Conservation (phyloP, 352 stramenopile genomes). For the Albugo laibachii region DNA sequence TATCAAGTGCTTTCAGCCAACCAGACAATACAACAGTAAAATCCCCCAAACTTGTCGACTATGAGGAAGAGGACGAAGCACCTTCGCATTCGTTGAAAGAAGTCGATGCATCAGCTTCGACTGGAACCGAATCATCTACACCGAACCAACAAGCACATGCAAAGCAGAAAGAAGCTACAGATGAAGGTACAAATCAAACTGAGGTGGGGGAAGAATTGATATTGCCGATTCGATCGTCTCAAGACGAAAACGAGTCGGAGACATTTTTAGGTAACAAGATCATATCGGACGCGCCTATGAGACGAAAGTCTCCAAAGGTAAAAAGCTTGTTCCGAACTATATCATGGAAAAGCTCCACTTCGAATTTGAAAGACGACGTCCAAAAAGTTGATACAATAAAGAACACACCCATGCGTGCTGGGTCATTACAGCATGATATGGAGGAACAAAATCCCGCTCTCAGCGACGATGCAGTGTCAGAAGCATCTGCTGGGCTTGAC, state of each 20-base stretch:
- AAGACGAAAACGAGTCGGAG: slow-evolving; percentile 21
- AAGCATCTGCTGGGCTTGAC: too few relatives aligned
- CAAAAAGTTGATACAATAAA: too few relatives aligned
- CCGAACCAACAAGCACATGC: too few relatives aligned
- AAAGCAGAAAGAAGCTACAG: too few relatives aligned
- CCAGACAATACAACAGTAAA: too few relatives aligned
- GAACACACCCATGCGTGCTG: too few relatives aligned
- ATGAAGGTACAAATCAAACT: neutral
- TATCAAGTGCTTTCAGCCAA: too few relatives aligned
- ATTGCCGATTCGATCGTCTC: neutral
- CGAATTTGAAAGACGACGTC: neutral
- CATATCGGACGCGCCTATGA: slow-evolving; percentile 24
- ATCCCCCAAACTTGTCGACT: neutral
- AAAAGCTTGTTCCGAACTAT: slow-evolving; percentile 71
- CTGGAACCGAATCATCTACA: neutral
- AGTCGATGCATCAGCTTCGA: too few relatives aligned
- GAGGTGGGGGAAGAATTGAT: neutral
- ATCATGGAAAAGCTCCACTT: slow-evolving; percentile 23
- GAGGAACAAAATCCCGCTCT: too few relatives aligned
- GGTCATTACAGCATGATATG: too few relatives aligned
- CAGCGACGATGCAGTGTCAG: too few relatives aligned
- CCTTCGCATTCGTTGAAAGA: too few relatives aligned
- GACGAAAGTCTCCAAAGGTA: slow-evolving; percentile 25
- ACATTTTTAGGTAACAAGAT: slow-evolving; percentile 27
- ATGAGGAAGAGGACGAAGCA: neutral